Evolutionary conservation across 495 filamentous ascomycete species (phyloP).

Genomic region (Friedmanniomyces simplex): DNA sequence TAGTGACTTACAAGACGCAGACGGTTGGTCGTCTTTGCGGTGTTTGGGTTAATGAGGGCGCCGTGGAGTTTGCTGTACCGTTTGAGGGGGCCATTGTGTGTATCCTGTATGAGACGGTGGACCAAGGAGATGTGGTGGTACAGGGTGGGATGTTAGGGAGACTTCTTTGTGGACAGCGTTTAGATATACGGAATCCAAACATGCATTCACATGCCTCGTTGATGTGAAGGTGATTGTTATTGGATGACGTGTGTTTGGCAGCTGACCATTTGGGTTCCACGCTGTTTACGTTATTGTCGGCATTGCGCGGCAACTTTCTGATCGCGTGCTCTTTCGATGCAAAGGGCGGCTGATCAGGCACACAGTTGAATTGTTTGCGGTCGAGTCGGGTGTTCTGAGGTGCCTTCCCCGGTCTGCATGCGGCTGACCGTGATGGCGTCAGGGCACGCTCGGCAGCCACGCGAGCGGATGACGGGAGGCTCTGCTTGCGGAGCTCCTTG

Average conservation of each 20-base stretch:
- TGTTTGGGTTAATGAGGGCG: background rate
- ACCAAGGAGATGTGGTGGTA: background rate
- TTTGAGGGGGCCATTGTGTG: slow-evolving; percentile 17
- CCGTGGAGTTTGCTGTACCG: background rate
- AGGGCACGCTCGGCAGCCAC: background rate
- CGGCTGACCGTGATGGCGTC: background rate
- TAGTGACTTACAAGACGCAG: slow-evolving; percentile 48
- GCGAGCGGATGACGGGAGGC: background rate
- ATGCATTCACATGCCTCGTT: background rate
- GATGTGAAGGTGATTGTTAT: background rate
- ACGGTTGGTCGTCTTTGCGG: slow-evolving; percentile 40
- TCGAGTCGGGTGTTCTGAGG: background rate
- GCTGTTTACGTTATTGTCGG: background rate
- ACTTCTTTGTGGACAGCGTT: background rate
- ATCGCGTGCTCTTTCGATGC: too few relatives aligned
- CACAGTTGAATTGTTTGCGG: too few relatives aligned
- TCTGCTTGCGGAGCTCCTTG: background rate
- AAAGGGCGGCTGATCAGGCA: too few relatives aligned
- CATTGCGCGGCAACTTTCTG: too few relatives aligned
- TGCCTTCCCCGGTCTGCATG: too few relatives aligned
- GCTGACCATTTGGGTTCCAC: background rate
- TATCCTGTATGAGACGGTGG: background rate
- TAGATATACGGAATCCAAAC: background rate
- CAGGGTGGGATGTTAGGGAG: background rate
- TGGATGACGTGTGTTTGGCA: background rate